Conservation (phyloP, 495 filamentous ascomycete genomes). For the Xylaria grammica region DNA sequence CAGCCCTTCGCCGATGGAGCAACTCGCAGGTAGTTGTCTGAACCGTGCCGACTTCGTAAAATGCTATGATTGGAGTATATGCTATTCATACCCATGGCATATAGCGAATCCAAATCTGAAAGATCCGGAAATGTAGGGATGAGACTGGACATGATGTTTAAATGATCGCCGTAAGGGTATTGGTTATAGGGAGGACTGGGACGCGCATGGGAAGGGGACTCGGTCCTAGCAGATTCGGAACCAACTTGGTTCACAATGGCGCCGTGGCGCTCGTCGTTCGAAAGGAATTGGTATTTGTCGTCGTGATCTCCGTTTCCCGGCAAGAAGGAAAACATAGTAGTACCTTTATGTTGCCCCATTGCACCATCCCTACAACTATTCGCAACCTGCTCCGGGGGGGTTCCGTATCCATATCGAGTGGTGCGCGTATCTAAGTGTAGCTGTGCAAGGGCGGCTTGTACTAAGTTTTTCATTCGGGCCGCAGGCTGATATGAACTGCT, state of each 20-base stretch:
- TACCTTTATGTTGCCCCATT: not conserved
- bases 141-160: conserved; percentile 3
- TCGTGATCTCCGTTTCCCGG: not conserved
- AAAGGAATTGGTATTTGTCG: not conserved
- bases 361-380: not conserved
- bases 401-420: not conserved
- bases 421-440: conserved; percentile 24
- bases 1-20: conserved; percentile 24
- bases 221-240: not conserved
- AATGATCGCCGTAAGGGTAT: not conserved
- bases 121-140: conserved; percentile 22
- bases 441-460: conserved; percentile 42
- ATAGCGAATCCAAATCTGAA: conserved; percentile 20
- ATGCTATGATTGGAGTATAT: not conserved
- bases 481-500: conserved; percentile 47
- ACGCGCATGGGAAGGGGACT: not conserved
- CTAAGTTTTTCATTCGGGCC: conserved; percentile 39
- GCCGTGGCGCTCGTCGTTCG: not conserved
- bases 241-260: not conserved
- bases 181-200: not conserved
- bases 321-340: not conserved
- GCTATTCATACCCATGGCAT: not conserved
- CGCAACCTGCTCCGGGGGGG: not conserved
- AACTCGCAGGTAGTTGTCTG: conserved; percentile 18
- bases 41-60: not conserved